These are phyloP conservation scores for Gynochthodes officinalis DNA, from an alignment of 257 asterid species.

Conservation along the genomic window DNA sequence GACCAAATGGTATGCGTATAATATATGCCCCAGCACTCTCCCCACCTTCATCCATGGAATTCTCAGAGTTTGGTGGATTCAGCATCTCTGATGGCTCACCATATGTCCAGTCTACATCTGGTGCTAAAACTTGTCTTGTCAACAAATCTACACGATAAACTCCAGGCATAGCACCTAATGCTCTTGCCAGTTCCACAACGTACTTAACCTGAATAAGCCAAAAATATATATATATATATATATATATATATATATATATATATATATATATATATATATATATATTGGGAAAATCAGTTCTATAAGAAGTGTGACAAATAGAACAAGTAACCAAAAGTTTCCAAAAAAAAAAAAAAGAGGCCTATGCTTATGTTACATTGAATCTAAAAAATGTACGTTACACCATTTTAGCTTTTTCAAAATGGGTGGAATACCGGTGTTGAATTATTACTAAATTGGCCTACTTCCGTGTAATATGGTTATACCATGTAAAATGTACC, in stretches of 20 bases:
- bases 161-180: conserved; percentile 93
- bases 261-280: too few species aligned
- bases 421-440: not conserved
- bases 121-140: conserved; percentile 87
- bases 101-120: conserved; percentile 87
- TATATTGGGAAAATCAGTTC: conserved; percentile 8
- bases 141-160: conserved; percentile 92
- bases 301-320: not conserved
- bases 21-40: conserved; percentile 95
- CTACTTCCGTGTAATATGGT: not conserved
- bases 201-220: conserved; percentile 86
- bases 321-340: not conserved
- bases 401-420: not conserved
- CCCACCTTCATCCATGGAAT: conserved; percentile 56
- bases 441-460: not conserved
- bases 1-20: conserved; percentile 87
- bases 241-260: too few species aligned
- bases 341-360: conserved; percentile 15
- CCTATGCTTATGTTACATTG: conserved; percentile 40
- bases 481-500: not conserved
- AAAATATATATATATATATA: too few species aligned
- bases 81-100: conserved; percentile 93
- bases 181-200: conserved; percentile 93
- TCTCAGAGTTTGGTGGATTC: conserved; percentile 48
- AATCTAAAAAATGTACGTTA: conserved; percentile 50